Percentiles rank a stretch among this genome's conserved stretches.
phyloP scores from a whole-genome alignment of 73 alveolate genomes.

The Symbiodinium natans region DNA sequence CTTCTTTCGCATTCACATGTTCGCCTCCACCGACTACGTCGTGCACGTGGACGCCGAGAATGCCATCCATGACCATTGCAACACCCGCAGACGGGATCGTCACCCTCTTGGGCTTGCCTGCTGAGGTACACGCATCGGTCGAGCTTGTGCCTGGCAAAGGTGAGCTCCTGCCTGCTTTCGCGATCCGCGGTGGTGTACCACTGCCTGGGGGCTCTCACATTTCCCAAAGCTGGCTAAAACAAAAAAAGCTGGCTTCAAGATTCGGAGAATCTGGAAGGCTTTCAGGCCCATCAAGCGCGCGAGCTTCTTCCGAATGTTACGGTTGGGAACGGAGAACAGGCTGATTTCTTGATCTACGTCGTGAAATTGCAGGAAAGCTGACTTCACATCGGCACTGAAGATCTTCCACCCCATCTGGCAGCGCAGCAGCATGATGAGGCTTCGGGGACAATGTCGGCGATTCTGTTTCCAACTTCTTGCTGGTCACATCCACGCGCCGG shows the following conservation, averaged over 20 bases:
- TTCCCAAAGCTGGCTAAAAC: slow-evolving; percentile 18
- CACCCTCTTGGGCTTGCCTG: not conserved
- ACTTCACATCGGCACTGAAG: not conserved
- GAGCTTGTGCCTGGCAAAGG: not conserved
- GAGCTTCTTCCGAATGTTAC: not conserved
- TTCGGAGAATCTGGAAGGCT: not conserved
- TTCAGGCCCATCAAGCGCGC: not conserved
- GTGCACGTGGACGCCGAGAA: not conserved
- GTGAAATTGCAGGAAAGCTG: not conserved
- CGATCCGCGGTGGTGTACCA: too few relatives aligned
- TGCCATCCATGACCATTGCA: not conserved
- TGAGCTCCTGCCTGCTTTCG: not conserved
- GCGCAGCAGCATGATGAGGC: too few relatives aligned
- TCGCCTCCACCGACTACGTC: not conserved
- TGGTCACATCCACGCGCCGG: not conserved
- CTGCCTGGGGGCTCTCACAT: not conserved
- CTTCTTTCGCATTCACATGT: not conserved
- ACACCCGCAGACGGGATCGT: not conserved
- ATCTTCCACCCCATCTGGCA: not conserved
- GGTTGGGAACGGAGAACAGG: not conserved
- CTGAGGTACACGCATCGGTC: too few relatives aligned
- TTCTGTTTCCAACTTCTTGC: not conserved
- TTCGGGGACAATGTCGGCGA: not conserved
- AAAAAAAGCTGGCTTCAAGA: not conserved
- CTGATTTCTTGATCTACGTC: not conserved